Conservation (phyloP, 2,329 filamentous ascomycete genomes). For the Arthrobotrys iridis region DNA sequence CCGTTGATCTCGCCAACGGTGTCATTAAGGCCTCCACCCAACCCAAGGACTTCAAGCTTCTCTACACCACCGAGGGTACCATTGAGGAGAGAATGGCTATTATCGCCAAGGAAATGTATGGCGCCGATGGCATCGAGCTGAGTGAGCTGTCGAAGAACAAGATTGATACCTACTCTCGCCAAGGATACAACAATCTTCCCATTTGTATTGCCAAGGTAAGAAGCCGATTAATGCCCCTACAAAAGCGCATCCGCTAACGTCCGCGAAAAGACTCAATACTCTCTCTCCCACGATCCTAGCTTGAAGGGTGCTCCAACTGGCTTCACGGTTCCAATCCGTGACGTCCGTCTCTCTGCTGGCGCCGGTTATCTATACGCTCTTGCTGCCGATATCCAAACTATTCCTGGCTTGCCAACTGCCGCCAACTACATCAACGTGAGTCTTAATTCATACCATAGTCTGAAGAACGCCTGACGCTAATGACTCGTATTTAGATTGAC, state of each 20-base stretch:
- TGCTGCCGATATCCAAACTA: conserved; percentile 97
- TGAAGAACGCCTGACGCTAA: neutral
- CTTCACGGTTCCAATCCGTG: conserved; percentile 92
- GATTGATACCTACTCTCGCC: conserved; percentile 90
- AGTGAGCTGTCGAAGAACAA: conserved; percentile 94
- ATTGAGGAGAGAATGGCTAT: conserved; percentile 89
- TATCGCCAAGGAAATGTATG: conserved; percentile 94
- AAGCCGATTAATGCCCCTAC: neutral
- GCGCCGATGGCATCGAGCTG: conserved; percentile 87
- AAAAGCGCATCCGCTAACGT: neutral
- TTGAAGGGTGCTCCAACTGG: conserved; percentile 95
- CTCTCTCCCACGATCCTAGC: conserved; percentile 87
- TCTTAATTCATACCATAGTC: neutral
- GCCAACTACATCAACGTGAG: conserved; percentile 51
- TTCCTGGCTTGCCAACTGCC: conserved; percentile 69
- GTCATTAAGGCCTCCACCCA: conserved; percentile 85
- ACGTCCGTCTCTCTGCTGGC: conserved; percentile 92
- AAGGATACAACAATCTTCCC: conserved; percentile 90
- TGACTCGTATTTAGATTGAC: conserved; percentile 62
- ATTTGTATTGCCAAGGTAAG: conserved; percentile 86
- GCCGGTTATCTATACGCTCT: conserved; percentile 95
- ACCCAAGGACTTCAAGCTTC: conserved; percentile 85
- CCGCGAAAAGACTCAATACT: conserved; percentile 80
- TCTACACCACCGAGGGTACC: conserved; percentile 81
- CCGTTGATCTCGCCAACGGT: conserved; percentile 85